Percentiles rank a stretch among this genome's conserved stretches.
phyloP scores from a whole-genome alignment of 108 stramenopile genomes.

The Ochromonas danica region DNA sequence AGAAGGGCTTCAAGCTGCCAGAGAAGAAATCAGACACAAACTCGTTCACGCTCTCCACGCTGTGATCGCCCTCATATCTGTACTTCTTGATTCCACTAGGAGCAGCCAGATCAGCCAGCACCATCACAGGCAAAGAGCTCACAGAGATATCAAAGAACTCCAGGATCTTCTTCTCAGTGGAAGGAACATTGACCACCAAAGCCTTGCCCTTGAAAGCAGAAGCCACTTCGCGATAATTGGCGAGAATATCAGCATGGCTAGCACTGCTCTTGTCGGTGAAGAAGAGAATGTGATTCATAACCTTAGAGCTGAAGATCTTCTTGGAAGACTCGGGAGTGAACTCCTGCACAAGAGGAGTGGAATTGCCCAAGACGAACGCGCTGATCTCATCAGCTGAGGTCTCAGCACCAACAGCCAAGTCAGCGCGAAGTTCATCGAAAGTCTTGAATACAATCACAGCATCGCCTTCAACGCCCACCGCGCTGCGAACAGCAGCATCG shows the following conservation, averaged over 20 bases:
- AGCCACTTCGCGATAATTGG: background rate
- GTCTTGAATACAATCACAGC: constrained; percentile 53
- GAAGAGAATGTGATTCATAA: constrained; percentile 47
- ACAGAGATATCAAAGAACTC: constrained; percentile 56
- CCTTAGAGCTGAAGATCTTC: constrained; percentile 54
- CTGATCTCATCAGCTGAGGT: constrained; percentile 32
- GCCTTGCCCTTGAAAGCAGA: constrained; percentile 6
- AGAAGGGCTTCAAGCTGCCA: constrained; percentile 2
- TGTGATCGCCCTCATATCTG: constrained; percentile 39
- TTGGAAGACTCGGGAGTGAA: constrained; percentile 50
- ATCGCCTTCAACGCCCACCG: constrained; percentile 25
- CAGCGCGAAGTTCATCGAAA: constrained; percentile 44
- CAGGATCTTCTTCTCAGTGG: constrained; percentile 54
- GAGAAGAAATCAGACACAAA: constrained; percentile 23
- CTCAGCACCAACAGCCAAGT: constrained; percentile 40
- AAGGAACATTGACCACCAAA: constrained; percentile 40
- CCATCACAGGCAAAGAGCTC: constrained; percentile 48
- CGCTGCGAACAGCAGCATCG: constrained; percentile 24
- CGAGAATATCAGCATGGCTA: background rate
- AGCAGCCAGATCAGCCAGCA: constrained; percentile 54
- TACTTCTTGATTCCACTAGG: constrained; percentile 53
- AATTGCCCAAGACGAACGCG: constrained; percentile 40
- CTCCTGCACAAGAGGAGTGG: constrained; percentile 54
- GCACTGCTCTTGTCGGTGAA: constrained; percentile 20
- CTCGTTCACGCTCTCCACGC: constrained; percentile 36